Base-by-base conservation (phyloP, 2,329 filamentous ascomycete genomes). In the Alternaria viburni region DNA sequence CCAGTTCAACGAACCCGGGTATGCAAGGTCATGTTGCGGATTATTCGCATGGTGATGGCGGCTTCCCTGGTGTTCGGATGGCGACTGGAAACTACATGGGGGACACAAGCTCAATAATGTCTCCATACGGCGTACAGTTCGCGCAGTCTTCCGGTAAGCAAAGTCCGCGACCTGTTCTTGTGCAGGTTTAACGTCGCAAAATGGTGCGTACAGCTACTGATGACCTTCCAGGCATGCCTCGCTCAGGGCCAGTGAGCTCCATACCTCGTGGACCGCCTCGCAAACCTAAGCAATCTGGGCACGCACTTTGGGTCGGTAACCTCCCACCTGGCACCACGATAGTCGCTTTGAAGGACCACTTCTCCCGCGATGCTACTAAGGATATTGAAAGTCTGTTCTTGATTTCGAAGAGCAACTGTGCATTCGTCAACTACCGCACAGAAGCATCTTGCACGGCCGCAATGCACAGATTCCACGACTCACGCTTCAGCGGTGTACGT, bases 331-430 rank as follows among this genome's bases (percentile, higher is more conserved):
- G 93, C 52, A 91, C 93, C 1, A 90, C 90, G 44, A 85, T 98
- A 12, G 89, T 93, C 80, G 91, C 88, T 62, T 83, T 98, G n/a
- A 97, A 97, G 56, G 89, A 96, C 63, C 92, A 97, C 77, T 96
- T 97, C 61, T 96, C 92, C 65, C 89, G 88, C 66, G 91, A 94
- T 68, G 90, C 93, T 0, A 86, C 86, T 0, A 87, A 85, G 45
- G 87, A 93, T 1, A 88, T 98, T 21, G 92, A 97, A 77, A 97
- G 93, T 50, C 83, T 98, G 0, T 97, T 98, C 70, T 83, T 98
- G 36, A 98, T 98, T 44, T 95, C 94, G 0, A 97, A 97, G 79
- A 97, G 94, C 78, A 97, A 97, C 76, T 98, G 95, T 75, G 95
- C 94, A 0, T 98, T 98, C 82, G 93, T 97, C 68, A 98, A 98